Evolutionary conservation across 2,329 filamentous ascomycete species (phyloP).

Genomic region (Aulographum hederae): DNA sequence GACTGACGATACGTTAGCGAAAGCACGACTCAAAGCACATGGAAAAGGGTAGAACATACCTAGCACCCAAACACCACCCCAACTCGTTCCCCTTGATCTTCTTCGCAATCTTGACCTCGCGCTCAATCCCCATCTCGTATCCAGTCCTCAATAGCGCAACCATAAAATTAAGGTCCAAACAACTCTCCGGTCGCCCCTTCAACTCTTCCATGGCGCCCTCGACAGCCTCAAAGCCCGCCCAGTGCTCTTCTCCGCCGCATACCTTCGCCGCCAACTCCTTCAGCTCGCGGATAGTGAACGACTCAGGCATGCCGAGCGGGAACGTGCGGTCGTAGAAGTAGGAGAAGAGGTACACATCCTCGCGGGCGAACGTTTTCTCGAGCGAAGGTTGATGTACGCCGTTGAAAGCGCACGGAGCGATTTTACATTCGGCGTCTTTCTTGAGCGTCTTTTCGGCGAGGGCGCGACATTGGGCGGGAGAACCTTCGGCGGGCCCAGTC

Average conservation of each 20-base stretch:
- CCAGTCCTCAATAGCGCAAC: constrained; percentile 79
- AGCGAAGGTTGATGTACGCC: constrained; percentile 88
- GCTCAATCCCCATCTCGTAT: constrained; percentile 93
- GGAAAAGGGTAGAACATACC: constrained; percentile 30
- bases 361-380: constrained; percentile 74
- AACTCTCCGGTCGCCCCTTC: constrained; percentile 68
- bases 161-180: constrained; percentile 95
- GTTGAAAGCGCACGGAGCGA: constrained; percentile 96
- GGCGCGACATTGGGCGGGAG: constrained; percentile 73
- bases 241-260: constrained; percentile 57
- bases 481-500: constrained; percentile 58
- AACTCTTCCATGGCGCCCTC: constrained; percentile 68
- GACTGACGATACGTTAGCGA: constrained; percentile 34
- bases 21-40: constrained; percentile 1
- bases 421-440: constrained; percentile 65
- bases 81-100: constrained; percentile 95
- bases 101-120: constrained; percentile 96
- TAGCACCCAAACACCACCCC: constrained; percentile 94
- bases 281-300: constrained; percentile 81
- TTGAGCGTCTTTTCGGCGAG: constrained; percentile 79
- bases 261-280: constrained; percentile 72
- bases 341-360: constrained; percentile 91
- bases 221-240: constrained; percentile 65
- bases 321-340: constrained; percentile 96
- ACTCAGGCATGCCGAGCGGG: constrained; percentile 94